Evolutionary conservation across 805 yeast genomes (phyloP).

Genomic region (Zygosaccharomyces rouxii): DNA sequence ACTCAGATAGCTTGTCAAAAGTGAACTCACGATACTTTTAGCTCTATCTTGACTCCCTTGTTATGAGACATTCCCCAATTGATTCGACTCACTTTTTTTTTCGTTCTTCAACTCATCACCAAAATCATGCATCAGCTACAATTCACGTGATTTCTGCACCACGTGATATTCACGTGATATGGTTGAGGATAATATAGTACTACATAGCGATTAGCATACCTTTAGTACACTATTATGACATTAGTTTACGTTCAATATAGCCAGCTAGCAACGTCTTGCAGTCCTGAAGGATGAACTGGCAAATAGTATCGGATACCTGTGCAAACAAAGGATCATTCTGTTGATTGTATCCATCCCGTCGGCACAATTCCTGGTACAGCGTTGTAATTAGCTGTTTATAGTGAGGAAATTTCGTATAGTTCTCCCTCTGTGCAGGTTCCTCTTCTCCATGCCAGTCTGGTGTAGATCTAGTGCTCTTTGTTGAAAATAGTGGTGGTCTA

Average conservation of each 20-base stretch:
- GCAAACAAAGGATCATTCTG: constrained; percentile 18
- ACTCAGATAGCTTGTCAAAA: background rate
- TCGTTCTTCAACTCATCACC: background rate
- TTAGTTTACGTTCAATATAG: constrained; percentile 7
- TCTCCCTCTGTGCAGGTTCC: constrained; percentile 1
- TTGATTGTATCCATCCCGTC: constrained; percentile 10
- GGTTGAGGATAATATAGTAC: background rate
- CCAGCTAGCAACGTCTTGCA: constrained; percentile 12
- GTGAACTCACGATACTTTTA: background rate
- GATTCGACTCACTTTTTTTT: constrained; percentile 1
- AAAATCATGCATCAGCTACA: too few species aligned
- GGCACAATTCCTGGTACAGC: constrained; percentile 8
- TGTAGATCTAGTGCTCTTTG: background rate
- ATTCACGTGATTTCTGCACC: background rate
- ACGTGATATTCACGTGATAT: background rate
- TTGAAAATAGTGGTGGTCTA: background rate
- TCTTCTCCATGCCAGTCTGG: background rate
- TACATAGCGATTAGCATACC: background rate
- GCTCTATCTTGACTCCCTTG: background rate
- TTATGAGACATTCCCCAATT: constrained; percentile 3
- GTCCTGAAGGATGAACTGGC: constrained; percentile 18
- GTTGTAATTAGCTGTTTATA: constrained; percentile 13
- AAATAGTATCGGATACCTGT: constrained; percentile 13
- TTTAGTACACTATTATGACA: background rate
- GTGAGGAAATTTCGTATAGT: constrained; percentile 8